phyloP scores from a whole-genome alignment of 108 stramenopile species.

The Chaetoceros tenuissimus region DNA sequence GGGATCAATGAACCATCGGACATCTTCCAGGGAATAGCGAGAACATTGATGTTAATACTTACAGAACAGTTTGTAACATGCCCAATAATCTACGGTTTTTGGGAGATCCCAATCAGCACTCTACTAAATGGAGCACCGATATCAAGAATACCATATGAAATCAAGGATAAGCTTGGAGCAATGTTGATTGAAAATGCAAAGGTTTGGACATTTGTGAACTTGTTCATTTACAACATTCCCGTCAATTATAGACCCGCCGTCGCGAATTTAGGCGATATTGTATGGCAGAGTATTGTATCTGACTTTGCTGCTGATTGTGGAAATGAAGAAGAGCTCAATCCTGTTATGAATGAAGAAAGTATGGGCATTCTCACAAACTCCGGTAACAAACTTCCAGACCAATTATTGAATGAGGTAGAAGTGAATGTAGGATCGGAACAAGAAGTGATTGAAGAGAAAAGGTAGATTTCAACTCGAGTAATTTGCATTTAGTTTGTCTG shows the following conservation, averaged over 20 bases:
- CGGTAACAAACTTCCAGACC: too few relatives aligned
- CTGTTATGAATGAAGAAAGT: not conserved
- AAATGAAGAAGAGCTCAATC: slow-evolving; percentile 12
- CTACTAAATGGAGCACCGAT: slow-evolving; percentile 23
- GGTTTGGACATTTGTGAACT: slow-evolving; percentile 50
- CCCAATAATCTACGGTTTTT: slow-evolving; percentile 32
- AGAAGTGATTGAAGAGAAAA: too few relatives aligned
- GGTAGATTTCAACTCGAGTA: too few relatives aligned
- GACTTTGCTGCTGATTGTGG: slow-evolving; percentile 21
- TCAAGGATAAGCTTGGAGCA: slow-evolving; percentile 24
- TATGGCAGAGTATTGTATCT: slow-evolving; percentile 41
- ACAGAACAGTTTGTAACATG: slow-evolving; percentile 38
- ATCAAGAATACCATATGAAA: slow-evolving; percentile 23
- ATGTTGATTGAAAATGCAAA: slow-evolving; percentile 45
- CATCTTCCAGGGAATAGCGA: not conserved
- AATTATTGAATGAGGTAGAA: too few relatives aligned
- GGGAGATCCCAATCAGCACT: slow-evolving; percentile 47
- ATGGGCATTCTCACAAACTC: too few relatives aligned
- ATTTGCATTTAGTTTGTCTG: too few relatives aligned
- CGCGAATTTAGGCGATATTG: slow-evolving; percentile 20
- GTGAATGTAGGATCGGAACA: too few relatives aligned
- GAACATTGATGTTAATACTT: slow-evolving; percentile 11
- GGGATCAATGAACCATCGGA: slow-evolving; percentile 1
- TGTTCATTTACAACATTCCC: slow-evolving; percentile 41
- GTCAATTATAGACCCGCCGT: slow-evolving; percentile 27